Conservation (phyloP, 1,284 basidiomycete species). For the Pyrrhoderma noxium region DNA sequence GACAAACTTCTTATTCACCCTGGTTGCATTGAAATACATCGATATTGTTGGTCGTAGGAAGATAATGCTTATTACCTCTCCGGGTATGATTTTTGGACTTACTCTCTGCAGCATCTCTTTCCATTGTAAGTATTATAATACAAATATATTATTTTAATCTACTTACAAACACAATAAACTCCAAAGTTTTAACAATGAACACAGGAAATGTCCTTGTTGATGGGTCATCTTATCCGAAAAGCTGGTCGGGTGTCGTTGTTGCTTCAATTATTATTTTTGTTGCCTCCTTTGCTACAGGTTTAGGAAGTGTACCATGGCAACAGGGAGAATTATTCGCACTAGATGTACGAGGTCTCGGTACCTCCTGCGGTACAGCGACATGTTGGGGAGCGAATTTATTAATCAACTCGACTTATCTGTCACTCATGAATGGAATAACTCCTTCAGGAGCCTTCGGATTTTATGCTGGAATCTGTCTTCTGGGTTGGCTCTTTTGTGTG, state of each 20-base stretch:
- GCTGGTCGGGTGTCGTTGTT: constrained; percentile 66
- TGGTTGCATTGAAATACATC: constrained; percentile 76
- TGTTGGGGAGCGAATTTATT: constrained; percentile 83
- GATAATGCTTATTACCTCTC: constrained; percentile 73
- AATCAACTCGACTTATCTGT: constrained; percentile 76
- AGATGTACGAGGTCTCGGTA: constrained; percentile 72
- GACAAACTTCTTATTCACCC: constrained; percentile 78
- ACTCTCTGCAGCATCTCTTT: constrained; percentile 69
- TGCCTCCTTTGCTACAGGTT: constrained; percentile 72
- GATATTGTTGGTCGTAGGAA: constrained; percentile 70
- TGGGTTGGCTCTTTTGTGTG: constrained; percentile 65
- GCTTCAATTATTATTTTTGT: constrained; percentile 78
- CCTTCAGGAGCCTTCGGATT: constrained; percentile 76
- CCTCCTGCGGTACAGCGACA: constrained; percentile 70
- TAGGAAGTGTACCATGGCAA: constrained; percentile 77
- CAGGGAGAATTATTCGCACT: constrained; percentile 10
- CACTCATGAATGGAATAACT: constrained; percentile 68
- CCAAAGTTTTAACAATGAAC: constrained; percentile 54
- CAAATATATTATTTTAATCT: too few species aligned
- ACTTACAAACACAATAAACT: not conserved
- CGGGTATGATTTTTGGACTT: constrained; percentile 71
- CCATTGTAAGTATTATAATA: constrained; percentile 54
- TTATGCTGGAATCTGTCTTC: constrained; percentile 67
- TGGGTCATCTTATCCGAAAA: constrained; percentile 54
- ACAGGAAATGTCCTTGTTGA: constrained; percentile 63